phyloP scores from a whole-genome alignment of 257 asterid species.

The Nicotiana noctiflora region DNA sequence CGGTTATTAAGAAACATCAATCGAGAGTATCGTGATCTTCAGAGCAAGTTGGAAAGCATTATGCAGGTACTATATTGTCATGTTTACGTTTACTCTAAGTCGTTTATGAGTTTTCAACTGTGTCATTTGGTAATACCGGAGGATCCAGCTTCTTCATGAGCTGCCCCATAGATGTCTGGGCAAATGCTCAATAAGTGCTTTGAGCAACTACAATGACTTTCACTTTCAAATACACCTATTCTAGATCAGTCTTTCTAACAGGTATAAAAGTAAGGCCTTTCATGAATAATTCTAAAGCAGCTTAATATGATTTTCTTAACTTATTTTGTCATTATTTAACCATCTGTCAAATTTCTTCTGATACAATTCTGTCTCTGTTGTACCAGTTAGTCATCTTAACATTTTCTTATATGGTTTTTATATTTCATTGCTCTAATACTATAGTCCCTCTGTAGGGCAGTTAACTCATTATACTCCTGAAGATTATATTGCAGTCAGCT shows the following conservation, averaged over 20 bases:
- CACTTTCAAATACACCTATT: no score
- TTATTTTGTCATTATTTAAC: not conserved
- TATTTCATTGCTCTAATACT: no score
- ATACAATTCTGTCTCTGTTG: not conserved
- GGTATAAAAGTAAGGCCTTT: not conserved
- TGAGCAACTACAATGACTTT: no score
- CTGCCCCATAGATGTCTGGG: no score
- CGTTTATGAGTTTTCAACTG: not conserved
- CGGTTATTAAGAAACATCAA: not conserved
- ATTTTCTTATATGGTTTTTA: not conserved
- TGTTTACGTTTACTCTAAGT: not conserved
- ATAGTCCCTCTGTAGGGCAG: no score
- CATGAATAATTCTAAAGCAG: not conserved
- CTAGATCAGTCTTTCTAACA: not conserved
- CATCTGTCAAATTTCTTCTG: not conserved
- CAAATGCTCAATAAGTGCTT: no score
- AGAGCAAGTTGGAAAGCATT: not conserved
- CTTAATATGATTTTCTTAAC: not conserved
- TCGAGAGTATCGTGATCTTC: slow-evolving; percentile 6
- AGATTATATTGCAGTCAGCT: no score
- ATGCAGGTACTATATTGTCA: slow-evolving; percentile 6
- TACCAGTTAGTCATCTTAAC: not conserved
- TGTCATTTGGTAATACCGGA: not conserved
- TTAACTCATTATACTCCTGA: no score
- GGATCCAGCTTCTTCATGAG: not conserved